Evolutionary conservation across 2,329 filamentous ascomycete genomes (phyloP).

Genomic region (Helminthosporium solani): DNA sequence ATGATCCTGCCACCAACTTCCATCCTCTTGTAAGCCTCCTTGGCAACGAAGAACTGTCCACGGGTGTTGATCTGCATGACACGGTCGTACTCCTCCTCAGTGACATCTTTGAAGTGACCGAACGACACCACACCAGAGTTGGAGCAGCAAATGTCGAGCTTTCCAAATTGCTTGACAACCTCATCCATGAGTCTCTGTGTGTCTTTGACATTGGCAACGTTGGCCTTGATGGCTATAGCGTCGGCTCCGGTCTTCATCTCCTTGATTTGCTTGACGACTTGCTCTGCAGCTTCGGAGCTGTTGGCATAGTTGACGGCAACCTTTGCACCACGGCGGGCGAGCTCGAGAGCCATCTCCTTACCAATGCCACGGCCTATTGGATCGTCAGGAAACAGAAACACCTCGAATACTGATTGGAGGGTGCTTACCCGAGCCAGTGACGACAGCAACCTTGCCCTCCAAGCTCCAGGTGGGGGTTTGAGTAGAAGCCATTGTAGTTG

Average conservation of each 20-base stretch:
- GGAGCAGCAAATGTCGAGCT: constrained; percentile 69
- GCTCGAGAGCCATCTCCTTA: constrained; percentile 65
- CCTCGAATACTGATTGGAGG: neutral
- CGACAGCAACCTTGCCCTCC: constrained; percentile 56
- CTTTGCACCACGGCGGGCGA: constrained; percentile 65
- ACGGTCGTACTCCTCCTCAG: constrained; percentile 57
- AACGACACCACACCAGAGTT: constrained; percentile 63
- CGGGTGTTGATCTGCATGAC: constrained; percentile 64
- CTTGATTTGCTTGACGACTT: constrained; percentile 67
- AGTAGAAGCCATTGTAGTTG: constrained; percentile 42
- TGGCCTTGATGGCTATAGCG: constrained; percentile 65
- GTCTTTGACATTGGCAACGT: constrained; percentile 64
- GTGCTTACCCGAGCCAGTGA: constrained; percentile 52
- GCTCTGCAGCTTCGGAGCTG: constrained; percentile 62
- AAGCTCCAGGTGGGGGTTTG: constrained; percentile 51
- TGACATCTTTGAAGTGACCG: constrained; percentile 56
- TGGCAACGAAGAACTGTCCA: constrained; percentile 64
- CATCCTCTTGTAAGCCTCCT: constrained; percentile 57
- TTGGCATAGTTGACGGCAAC: constrained; percentile 69
- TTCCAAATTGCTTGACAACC: constrained; percentile 63
- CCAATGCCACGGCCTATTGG: constrained; percentile 63
- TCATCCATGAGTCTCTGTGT: constrained; percentile 64
- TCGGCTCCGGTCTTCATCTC: constrained; percentile 59
- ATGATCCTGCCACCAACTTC: constrained; percentile 55
- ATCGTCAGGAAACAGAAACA: constrained; percentile 14